Percentiles rank a stretch among this genome's conserved stretches.
Conservation (phyloP, 768 basidiomycete genomes). For the Pleurotus platypus region DNA sequence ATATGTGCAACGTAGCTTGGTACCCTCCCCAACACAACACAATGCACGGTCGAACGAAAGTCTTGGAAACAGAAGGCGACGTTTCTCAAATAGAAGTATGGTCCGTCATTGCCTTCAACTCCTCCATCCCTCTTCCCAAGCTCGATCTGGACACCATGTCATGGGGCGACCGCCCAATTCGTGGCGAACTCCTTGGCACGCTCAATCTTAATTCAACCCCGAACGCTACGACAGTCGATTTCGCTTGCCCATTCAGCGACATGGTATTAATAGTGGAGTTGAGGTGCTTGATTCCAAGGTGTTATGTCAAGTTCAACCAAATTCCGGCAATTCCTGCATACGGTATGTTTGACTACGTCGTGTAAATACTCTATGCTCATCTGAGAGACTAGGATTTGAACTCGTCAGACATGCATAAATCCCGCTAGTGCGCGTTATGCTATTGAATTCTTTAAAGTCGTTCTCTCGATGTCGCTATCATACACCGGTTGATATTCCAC, state of each 20-base stretch:
- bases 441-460: no score
- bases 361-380: background rate
- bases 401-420: background rate
- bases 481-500: no score
- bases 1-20: slow-evolving; percentile 8
- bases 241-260: slow-evolving; percentile 10
- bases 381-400: slow-evolving; percentile 1
- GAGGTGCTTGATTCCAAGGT: slow-evolving; percentile 10
- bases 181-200: slow-evolving; percentile 14
- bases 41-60: background rate
- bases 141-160: slow-evolving; percentile 11
- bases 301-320: slow-evolving; percentile 13
- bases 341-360: background rate
- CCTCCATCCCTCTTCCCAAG: background rate
- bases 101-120: slow-evolving; percentile 10
- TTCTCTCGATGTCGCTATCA: no score
- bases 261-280: slow-evolving; percentile 10
- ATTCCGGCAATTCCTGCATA: slow-evolving; percentile 8
- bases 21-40: slow-evolving; percentile 1
- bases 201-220: slow-evolving; percentile 7
- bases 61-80: slow-evolving; percentile 12
- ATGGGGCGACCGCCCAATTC: slow-evolving; percentile 10
- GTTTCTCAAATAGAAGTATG: slow-evolving; percentile 14
- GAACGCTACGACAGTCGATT: slow-evolving; percentile 12
- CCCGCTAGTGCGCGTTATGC: no score